phyloP scores from a whole-genome alignment of 345 rosid genomes.

The Reutealis trisperma region DNA sequence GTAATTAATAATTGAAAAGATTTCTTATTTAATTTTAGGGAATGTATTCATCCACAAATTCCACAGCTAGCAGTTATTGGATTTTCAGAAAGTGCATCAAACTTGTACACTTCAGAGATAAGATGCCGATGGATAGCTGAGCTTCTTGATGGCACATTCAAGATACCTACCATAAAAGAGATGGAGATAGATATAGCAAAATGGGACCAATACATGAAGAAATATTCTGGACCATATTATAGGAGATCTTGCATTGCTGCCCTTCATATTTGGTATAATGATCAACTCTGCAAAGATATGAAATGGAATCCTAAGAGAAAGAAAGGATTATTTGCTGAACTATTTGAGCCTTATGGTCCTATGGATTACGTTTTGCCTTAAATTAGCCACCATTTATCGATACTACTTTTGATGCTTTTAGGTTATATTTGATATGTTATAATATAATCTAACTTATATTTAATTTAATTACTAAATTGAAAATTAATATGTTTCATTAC shows the following conservation, averaged over 20 bases:
- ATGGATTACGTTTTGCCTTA: constrained; percentile 35
- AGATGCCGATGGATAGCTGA: constrained; percentile 43
- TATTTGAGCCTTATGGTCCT: constrained; percentile 47
- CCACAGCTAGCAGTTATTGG: constrained; percentile 49
- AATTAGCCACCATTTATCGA: background rate
- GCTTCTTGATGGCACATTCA: constrained; percentile 37
- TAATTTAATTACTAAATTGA: too few species aligned
- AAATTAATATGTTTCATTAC: too few species aligned
- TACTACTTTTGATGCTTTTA: background rate
- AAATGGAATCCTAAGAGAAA: constrained; percentile 45
- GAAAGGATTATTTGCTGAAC: constrained; percentile 34
- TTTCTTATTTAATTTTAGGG: constrained; percentile 21
- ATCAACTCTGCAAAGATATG: constrained; percentile 44
- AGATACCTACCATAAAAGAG: constrained; percentile 33
- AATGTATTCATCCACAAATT: constrained; percentile 38
- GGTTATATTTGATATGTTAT: too few species aligned
- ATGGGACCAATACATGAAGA: constrained; percentile 38
- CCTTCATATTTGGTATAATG: constrained; percentile 48
- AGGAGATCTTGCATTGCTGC: constrained; percentile 35
- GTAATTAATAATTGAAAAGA: too few species aligned
- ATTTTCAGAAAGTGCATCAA: constrained; percentile 40
- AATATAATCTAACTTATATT: too few species aligned
- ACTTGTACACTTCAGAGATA: constrained; percentile 43
- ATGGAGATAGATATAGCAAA: constrained; percentile 39
- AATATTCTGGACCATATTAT: constrained; percentile 25